Percentiles rank a stretch among this genome's conserved stretches.
Evolutionary conservation across 2,329 filamentous ascomycete species (phyloP).

Genomic region (Penicillium sp.): DNA sequence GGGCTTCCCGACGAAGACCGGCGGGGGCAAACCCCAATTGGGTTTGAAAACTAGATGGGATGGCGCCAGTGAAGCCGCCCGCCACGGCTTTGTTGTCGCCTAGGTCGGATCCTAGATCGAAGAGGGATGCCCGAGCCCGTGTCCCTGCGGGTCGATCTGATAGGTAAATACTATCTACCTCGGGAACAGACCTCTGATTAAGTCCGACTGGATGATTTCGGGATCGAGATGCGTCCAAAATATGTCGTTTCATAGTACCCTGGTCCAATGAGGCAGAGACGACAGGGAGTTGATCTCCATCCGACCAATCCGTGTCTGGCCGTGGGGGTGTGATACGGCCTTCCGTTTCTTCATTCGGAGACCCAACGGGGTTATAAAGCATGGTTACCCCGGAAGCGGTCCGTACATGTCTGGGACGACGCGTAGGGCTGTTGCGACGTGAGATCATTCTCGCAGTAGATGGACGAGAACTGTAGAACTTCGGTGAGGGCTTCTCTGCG

Average conservation of each 20-base stretch:
- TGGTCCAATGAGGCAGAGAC: constrained; percentile 35
- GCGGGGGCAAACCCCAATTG: constrained; percentile 74
- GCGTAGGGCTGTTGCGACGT: constrained; percentile 36
- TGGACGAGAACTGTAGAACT: constrained; percentile 40
- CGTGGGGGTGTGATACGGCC: constrained; percentile 24
- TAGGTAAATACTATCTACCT: constrained; percentile 55
- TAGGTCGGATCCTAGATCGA: constrained; percentile 72
- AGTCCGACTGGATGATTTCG: constrained; percentile 57
- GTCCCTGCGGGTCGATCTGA: constrained; percentile 40
- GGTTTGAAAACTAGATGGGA: constrained; percentile 76
- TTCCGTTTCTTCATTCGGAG: constrained; percentile 39
- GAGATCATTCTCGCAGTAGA: constrained; percentile 45
- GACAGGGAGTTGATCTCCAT: constrained; percentile 38
- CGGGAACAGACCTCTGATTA: constrained; percentile 57
- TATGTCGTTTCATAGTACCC: constrained; percentile 46
- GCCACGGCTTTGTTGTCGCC: constrained; percentile 62
- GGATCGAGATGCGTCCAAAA: constrained; percentile 45
- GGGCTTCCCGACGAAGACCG: constrained; percentile 50
- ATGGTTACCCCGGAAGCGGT: constrained; percentile 81
- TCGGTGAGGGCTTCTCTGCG: constrained; percentile 31
- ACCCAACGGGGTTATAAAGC: constrained; percentile 68
- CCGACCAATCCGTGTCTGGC: constrained; percentile 31
- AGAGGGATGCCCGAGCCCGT: constrained; percentile 59
- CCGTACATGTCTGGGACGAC: constrained; percentile 59
- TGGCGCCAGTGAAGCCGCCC: constrained; percentile 60